Conservation (phyloP, 805 yeast genomes). For the Spathaspora sp. region DNA sequence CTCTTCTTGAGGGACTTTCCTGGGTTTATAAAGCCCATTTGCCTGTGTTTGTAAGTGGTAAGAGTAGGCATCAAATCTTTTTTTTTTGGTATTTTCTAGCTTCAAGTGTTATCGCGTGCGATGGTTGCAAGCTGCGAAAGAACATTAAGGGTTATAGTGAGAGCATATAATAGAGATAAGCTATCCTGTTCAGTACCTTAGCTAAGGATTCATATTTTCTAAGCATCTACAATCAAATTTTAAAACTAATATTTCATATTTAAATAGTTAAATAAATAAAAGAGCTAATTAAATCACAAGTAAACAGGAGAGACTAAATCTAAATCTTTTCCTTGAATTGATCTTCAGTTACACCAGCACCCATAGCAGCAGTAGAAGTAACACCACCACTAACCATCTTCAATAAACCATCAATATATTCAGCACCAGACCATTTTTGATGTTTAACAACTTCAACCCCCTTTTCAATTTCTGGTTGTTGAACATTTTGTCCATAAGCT, state of each 20-base stretch:
- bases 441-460: slow-evolving; percentile 96
- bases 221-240: background rate
- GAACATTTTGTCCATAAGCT: slow-evolving; percentile 88
- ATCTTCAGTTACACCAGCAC: slow-evolving; percentile 96
- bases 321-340: slow-evolving; percentile 60
- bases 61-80: background rate
- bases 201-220: too few relatives aligned
- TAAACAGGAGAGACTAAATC: background rate
- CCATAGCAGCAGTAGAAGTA: slow-evolving; percentile 96
- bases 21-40: slow-evolving; percentile 25
- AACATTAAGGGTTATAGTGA: too few relatives aligned
- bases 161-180: too few relatives aligned
- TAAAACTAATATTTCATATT: background rate
- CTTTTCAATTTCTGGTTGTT: slow-evolving; percentile 79
- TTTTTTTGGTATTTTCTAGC: too few relatives aligned
- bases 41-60: background rate
- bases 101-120: background rate
- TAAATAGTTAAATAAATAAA: background rate
- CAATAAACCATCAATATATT: slow-evolving; percentile 86
- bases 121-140: background rate
- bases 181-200: too few relatives aligned
- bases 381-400: slow-evolving; percentile 93
- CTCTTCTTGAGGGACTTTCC: slow-evolving; percentile 19
- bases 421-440: slow-evolving; percentile 99
- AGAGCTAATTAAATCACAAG: background rate